These are phyloP conservation scores for Brettanomyces custersianus DNA, from an alignment of 805 yeast species.

Conservation along the genomic window DNA sequence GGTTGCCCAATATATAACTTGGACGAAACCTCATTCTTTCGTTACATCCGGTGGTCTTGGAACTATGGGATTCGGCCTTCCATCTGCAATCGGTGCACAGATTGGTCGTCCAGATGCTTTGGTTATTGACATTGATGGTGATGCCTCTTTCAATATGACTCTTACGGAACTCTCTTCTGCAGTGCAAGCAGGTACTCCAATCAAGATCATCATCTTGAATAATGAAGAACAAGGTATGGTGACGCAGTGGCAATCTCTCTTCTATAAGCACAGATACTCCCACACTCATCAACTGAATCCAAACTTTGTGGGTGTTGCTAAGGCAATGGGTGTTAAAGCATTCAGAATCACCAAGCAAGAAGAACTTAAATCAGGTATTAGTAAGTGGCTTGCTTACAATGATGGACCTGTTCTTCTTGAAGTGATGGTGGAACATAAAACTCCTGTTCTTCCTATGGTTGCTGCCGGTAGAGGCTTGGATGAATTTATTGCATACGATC, in stretches of 20 bases:
- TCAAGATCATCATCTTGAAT: conserved; percentile 81
- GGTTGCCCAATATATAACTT: conserved; percentile 97
- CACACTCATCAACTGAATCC: conserved; percentile 97
- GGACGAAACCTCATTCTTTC: conserved; percentile 88
- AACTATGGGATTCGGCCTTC: conserved; percentile 97
- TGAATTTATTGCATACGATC: conserved; percentile 84
- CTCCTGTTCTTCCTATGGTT: conserved; percentile 97
- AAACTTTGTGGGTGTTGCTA: conserved; percentile 85
- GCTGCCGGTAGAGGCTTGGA: conserved; percentile 93
- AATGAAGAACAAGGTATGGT: conserved; percentile 99
- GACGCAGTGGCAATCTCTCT: conserved; percentile 97
- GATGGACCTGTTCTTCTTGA: conserved; percentile 86
- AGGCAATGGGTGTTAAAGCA: conserved; percentile 87
- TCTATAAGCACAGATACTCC: conserved; percentile 95
- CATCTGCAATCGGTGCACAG: conserved; percentile 98
- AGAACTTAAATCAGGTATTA: conserved; percentile 49
- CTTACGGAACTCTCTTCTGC: conserved; percentile 89
- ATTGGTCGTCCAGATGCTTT: conserved; percentile 89
- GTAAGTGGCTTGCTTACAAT: conserved; percentile 60
- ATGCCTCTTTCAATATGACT: conserved; percentile 98
- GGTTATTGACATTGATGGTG: conserved; percentile 97
- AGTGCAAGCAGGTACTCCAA: conserved; percentile 86
- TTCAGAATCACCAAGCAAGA: conserved; percentile 63
- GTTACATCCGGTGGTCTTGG: conserved; percentile 99
- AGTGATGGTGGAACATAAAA: conserved; percentile 84